Base-by-base conservation (phyloP, 108 stramenopile genomes). In the Cyclostephanos tholiformis region DNA sequence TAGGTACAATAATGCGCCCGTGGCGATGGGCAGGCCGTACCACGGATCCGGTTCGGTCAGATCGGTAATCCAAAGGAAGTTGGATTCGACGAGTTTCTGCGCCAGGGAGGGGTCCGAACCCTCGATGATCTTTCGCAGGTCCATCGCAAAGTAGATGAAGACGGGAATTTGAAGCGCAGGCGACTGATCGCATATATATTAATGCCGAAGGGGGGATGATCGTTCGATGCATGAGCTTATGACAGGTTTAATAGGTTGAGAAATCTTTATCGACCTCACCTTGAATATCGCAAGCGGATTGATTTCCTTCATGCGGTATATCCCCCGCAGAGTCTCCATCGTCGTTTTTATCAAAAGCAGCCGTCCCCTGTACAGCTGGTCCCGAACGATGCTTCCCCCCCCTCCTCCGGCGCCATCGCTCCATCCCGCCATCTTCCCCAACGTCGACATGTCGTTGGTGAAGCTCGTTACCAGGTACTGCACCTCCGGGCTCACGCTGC, bases 11-110 rank as follows among this genome's bases (percentile, higher is more conserved):
- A 91, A 72, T 23, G 67, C 65, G 12, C 94, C 94, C 5, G 85
- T 85, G 11, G 78, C 51, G 14, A 95, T 89, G 16, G 94, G 94
- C n/a, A 95, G 78, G 12, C 84, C 91, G 68, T 87, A 92, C 86
- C 86, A 92, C 25, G 94, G 91, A 85, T 95, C 94, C 12, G 94
- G 91, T 71, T 95, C 94, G 13, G 91, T 95, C 67, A 95, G 72
- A 64, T 95, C 94, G 0, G 86, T 69, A 11, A 95, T 76, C 88
- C 90, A 92, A n/a, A 80, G 67, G 35, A 92, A 85, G 51, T 75
- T 39, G 0, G 75, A 61, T 30, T 89, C 89, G 19, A 90, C 90
- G 46, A 95, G 71, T 69, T 88, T 72, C 53, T 95, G 90, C 4
- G 94, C 94, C 77, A 95, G 70, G 17, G 61, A 72, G 1, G 91